Percentiles rank a stretch among this genome's conserved stretches.
Evolutionary conservation across 768 basidiomycete genomes (phyloP).

Genomic region (Trametes maxima): DNA sequence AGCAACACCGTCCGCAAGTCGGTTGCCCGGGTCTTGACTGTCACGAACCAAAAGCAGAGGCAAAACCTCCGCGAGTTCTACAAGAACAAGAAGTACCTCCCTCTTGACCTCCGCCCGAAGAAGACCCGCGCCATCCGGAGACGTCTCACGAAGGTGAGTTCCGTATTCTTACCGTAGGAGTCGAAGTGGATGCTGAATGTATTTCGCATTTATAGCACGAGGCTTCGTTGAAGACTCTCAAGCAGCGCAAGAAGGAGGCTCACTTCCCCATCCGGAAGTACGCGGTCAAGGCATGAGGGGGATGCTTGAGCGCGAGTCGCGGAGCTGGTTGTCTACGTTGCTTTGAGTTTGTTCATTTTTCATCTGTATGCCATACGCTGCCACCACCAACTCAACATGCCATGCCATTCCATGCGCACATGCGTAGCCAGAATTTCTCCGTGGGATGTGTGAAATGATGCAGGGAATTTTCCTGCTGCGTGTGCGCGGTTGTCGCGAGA

Average conservation of each 20-base stretch:
- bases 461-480: not conserved
- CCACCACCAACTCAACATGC: slow-evolving; percentile 38
- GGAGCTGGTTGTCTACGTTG: slow-evolving; percentile 30
- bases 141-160: slow-evolving; percentile 82
- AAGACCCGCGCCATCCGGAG: slow-evolving; percentile 98
- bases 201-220: slow-evolving; percentile 62
- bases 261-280: slow-evolving; percentile 95
- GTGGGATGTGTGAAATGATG: slow-evolving; percentile 6
- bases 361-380: slow-evolving; percentile 43
- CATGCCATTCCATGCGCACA: slow-evolving; percentile 31
- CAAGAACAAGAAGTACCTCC: slow-evolving; percentile 95
- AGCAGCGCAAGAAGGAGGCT: slow-evolving; percentile 90
- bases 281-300: slow-evolving; percentile 85
- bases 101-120: slow-evolving; percentile 97
- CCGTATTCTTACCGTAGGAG: not conserved
- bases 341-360: slow-evolving; percentile 33
- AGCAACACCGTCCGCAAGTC: slow-evolving; percentile 98
- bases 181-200: slow-evolving; percentile 12
- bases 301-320: slow-evolving; percentile 17
- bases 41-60: slow-evolving; percentile 97
- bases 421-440: slow-evolving; percentile 16
- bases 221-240: slow-evolving; percentile 81
- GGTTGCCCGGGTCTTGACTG: slow-evolving; percentile 96
- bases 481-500: not conserved
- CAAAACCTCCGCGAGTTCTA: slow-evolving; percentile 97